Conservation (phyloP, 2,329 filamentous ascomycete genomes). For the Colletotrichum gigasporum region DNA sequence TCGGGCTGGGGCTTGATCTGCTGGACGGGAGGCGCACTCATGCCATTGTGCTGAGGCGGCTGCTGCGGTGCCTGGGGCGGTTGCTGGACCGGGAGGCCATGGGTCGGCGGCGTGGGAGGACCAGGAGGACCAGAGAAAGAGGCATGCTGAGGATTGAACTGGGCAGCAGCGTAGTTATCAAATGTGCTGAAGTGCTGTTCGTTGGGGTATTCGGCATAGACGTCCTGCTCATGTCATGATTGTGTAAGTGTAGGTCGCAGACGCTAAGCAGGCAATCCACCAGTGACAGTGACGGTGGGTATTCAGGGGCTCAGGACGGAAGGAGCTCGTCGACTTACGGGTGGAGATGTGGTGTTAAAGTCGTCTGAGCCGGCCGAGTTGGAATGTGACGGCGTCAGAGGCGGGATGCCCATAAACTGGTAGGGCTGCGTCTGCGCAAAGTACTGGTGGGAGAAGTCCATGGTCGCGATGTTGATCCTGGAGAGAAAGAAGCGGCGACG, state of each 20-base stretch:
- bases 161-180: constrained; percentile 49
- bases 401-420: constrained; percentile 63
- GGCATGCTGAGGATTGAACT: constrained; percentile 36
- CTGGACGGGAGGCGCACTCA: constrained; percentile 37
- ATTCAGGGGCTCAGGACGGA: constrained; percentile 34
- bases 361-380: constrained; percentile 65
- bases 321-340: constrained; percentile 52
- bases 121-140: constrained; percentile 60
- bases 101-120: constrained; percentile 54
- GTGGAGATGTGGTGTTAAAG: constrained; percentile 63
- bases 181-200: constrained; percentile 60
- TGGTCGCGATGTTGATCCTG: constrained; percentile 38
- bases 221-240: constrained; percentile 53
- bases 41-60: constrained; percentile 37
- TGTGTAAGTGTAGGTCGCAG: constrained; percentile 40
- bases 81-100: constrained; percentile 29
- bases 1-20: constrained; percentile 33
- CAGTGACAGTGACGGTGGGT: constrained; percentile 39
- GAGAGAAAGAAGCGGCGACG: constrained; percentile 1
- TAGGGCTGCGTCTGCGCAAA: constrained; percentile 59
- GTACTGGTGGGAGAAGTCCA: constrained; percentile 66
- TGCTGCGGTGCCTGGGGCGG: constrained; percentile 23
- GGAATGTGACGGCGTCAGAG: constrained; percentile 64
- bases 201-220: constrained; percentile 56
- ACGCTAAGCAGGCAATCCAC: constrained; percentile 41